Evolutionary conservation across 2,329 filamentous ascomycete genomes (phyloP).

Genomic region (Penicillium brevicompactum): DNA sequence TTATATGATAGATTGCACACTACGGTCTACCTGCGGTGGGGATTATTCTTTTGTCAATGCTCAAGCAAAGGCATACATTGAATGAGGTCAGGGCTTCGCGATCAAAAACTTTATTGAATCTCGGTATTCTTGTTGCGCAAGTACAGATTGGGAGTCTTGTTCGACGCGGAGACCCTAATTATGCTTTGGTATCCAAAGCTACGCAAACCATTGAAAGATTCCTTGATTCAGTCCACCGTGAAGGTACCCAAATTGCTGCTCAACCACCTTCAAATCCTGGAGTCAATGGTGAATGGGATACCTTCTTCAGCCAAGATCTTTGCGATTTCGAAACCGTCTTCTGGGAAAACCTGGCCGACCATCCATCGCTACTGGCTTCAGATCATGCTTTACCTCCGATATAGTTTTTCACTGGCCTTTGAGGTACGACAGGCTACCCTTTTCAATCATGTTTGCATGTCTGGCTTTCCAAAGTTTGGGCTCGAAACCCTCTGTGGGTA

Average conservation of each 20-base stretch:
- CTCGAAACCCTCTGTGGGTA: no score
- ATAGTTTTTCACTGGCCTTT: background rate
- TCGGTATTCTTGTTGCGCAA: conserved; percentile 32
- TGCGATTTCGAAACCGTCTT: conserved; percentile 32
- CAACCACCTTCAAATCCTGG: conserved; percentile 13
- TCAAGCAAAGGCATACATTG: conserved; percentile 21
- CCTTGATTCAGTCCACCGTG: conserved; percentile 27
- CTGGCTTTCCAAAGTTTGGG: no score
- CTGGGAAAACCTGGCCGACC: conserved; percentile 31
- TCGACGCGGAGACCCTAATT: conserved; percentile 28
- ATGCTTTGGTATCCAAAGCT: conserved; percentile 27
- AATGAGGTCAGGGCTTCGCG: conserved; percentile 11
- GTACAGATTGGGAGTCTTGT: conserved; percentile 29
- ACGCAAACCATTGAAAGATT: conserved; percentile 30
- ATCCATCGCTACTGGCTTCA: conserved; percentile 25
- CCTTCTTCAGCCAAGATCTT: conserved; percentile 24
- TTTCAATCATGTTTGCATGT: no score
- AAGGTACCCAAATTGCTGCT: conserved; percentile 5
- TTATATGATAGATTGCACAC: conserved; percentile 24
- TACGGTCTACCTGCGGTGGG: conserved; percentile 34
- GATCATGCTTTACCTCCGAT: conserved; percentile 21
- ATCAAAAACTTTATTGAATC: conserved; percentile 23
- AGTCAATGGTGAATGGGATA: conserved; percentile 25
- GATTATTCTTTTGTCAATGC: conserved; percentile 31
- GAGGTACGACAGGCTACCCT: no score